Evolutionary conservation across 2,329 filamentous ascomycete genomes (phyloP).

Genomic region (Nigrospora oryzae): DNA sequence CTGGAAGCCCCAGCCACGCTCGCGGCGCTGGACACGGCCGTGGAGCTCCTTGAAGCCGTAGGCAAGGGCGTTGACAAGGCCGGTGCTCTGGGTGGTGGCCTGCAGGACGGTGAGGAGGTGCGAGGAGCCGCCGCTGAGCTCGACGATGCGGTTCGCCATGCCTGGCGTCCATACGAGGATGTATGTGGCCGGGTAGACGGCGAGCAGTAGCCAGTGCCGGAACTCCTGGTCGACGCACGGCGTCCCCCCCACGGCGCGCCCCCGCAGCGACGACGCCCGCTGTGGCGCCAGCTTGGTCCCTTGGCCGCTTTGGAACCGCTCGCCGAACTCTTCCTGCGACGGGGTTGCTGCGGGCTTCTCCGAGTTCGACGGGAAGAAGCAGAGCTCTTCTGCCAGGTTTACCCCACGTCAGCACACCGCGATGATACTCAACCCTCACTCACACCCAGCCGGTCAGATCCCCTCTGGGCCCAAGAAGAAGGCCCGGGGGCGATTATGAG

Average conservation of each 20-base stretch:
- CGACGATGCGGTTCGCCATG: slow-evolving; percentile 5
- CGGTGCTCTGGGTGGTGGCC: slow-evolving; percentile 6
- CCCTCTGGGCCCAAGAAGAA: no score
- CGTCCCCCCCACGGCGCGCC: no score
- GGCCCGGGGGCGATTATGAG: no score
- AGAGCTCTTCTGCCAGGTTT: no score
- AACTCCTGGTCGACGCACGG: slow-evolving; percentile 3
- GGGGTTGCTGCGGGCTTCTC: not conserved
- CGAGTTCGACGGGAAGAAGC: no score
- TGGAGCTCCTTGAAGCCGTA: slow-evolving; percentile 7
- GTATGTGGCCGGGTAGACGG: slow-evolving; percentile 5
- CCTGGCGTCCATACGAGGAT: slow-evolving; percentile 6
- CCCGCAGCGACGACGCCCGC: no score
- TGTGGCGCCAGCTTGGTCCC: no score
- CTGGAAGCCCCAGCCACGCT: no score
- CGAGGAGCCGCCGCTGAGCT: slow-evolving; percentile 2
- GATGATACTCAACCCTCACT: no score
- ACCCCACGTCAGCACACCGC: no score
- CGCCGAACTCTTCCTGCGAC: slow-evolving; percentile 1
- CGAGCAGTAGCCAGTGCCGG: slow-evolving; percentile 5
- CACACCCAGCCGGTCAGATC: no score
- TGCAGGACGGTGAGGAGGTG: slow-evolving; percentile 1
- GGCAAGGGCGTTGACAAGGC: slow-evolving; percentile 4
- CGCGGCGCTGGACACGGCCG: not conserved
- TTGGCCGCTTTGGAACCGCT: not conserved